Base-by-base conservation (phyloP, 2,329 filamentous ascomycete genomes). In the Exophiala sp. region DNA sequence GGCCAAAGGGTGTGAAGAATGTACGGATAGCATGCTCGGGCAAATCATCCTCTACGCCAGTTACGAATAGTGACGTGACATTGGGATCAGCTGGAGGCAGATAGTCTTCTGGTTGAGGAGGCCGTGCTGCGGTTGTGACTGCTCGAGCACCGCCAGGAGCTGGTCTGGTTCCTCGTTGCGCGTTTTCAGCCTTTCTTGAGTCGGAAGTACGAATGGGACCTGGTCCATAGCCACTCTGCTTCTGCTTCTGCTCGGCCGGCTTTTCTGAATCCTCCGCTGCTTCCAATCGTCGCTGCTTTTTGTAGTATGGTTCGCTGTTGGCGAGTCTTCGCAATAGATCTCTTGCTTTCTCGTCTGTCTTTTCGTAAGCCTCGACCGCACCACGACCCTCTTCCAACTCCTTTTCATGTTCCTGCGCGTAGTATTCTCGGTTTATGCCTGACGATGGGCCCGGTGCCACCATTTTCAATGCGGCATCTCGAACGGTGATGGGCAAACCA, bases 391-490 rank as follows among this genome's bases (percentile, higher is more conserved):
- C 91, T 67, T 97, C 91, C 46, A 99, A 91, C 57, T 95, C 90
- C 66, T 86, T 88, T 75, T 97, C 92, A 71, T 97, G 91, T 68
- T 97, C 94, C 69, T 99, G 94, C 11, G 94, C 94, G 71, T 95
- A 99, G 73, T 94, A 99, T 73, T 99, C 91, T 63, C 94, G 79
- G 75, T 99, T 99, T 71, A 99, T 89, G 51, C 89, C 87, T 69
- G 89, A 95, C 60, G 90, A 83, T 0, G 94, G 94, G 0, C 94
- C 94, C 0, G 94, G 91, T 0, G 92, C 91, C 39, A 97, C 89
- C 88, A 99, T 96, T 77, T 97, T 97, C 60, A 99, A 79, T 4
- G 95, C 94, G 2, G 94, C 94, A 77, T 99, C 94, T 68, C 94
- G 85, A 54, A 99, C 89, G 11, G 91, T 88, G 66, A 99, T 95